Percentiles rank a stretch among this genome's conserved stretches.
These are phyloP conservation scores for Claviceps paspali DNA, from an alignment of 2,329 filamentous ascomycete species.

Conservation along the genomic window DNA sequence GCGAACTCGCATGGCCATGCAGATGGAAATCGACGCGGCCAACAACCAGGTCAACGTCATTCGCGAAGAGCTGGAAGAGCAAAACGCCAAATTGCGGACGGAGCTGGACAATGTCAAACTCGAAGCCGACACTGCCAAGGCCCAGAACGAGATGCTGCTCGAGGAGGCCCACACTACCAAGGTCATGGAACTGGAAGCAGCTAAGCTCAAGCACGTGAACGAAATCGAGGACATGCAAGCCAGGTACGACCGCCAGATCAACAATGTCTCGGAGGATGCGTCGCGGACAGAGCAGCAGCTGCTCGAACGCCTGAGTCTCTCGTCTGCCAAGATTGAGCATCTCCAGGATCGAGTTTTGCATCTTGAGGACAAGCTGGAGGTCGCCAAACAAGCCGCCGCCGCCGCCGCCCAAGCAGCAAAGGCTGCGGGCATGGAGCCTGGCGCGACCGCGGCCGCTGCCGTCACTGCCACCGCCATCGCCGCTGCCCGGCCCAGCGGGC, in stretches of 20 bases:
- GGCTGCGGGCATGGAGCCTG: conserved; percentile 30
- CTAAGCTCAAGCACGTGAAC: conserved; percentile 45
- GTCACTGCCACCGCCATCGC: background rate
- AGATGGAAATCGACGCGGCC: conserved; percentile 67
- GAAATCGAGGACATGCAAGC: conserved; percentile 60
- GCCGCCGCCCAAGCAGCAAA: conserved; percentile 68
- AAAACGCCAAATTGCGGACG: conserved; percentile 54
- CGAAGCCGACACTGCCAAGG: conserved; percentile 67
- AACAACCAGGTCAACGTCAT: conserved; percentile 77
- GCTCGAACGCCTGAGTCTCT: conserved; percentile 65
- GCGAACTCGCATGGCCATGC: conserved; percentile 61
- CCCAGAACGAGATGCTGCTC: conserved; percentile 67
- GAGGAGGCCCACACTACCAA: conserved; percentile 65
- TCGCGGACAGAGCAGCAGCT: conserved; percentile 67
- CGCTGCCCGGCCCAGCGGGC: conserved; percentile 10
- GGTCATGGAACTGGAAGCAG: conserved; percentile 35
- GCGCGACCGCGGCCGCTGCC: conserved; percentile 8
- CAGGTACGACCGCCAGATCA: conserved; percentile 59
- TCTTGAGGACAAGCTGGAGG: conserved; percentile 79
- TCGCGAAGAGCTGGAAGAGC: conserved; percentile 66
- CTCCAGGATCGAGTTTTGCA: conserved; percentile 73
- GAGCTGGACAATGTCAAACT: conserved; percentile 66
- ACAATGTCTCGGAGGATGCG: conserved; percentile 64
- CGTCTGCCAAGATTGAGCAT: conserved; percentile 71
- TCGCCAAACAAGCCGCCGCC: conserved; percentile 73